Evolutionary conservation across 1,284 basidiomycete species (phyloP).

Genomic region (Malassezia globosa): DNA sequence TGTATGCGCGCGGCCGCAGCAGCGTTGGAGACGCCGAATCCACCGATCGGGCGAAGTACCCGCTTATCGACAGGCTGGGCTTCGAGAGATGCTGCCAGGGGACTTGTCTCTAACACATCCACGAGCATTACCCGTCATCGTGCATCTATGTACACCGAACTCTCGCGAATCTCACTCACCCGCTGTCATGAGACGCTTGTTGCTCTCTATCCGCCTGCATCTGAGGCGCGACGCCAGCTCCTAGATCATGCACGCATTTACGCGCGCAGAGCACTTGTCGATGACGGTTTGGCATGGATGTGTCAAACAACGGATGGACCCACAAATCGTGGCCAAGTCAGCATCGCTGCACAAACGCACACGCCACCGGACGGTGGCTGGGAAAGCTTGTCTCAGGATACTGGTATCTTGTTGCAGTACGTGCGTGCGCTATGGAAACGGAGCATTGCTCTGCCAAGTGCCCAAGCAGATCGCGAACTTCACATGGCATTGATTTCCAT

Average conservation of each 20-base stretch:
- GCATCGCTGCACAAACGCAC: constrained; percentile 1
- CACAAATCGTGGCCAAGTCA: neutral
- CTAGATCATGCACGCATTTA: constrained; percentile 15
- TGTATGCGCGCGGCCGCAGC: constrained; percentile 10
- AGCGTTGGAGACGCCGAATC: constrained; percentile 4
- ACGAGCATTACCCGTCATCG: constrained; percentile 6
- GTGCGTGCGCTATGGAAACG: constrained; percentile 4
- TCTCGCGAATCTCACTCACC: constrained; percentile 9
- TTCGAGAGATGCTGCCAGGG: neutral
- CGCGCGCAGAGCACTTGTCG: constrained; percentile 10
- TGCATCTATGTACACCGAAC: constrained; percentile 10
- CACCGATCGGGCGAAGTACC: neutral
- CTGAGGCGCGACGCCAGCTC: neutral
- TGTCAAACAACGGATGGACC: neutral
- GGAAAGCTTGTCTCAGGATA: constrained; percentile 8
- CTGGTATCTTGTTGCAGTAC: constrained; percentile 1
- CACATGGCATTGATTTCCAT: neutral
- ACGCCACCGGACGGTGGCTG: constrained; percentile 6
- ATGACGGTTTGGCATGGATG: constrained; percentile 13
- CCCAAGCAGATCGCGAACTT: neutral
- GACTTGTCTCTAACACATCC: constrained; percentile 3
- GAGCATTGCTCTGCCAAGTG: neutral
- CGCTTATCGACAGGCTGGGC: neutral
- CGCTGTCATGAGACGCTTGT: neutral
- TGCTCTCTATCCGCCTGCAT: neutral